Evolutionary conservation across 768 basidiomycete species (phyloP).

Genomic region (Hebeloma cylindrosporum): DNA sequence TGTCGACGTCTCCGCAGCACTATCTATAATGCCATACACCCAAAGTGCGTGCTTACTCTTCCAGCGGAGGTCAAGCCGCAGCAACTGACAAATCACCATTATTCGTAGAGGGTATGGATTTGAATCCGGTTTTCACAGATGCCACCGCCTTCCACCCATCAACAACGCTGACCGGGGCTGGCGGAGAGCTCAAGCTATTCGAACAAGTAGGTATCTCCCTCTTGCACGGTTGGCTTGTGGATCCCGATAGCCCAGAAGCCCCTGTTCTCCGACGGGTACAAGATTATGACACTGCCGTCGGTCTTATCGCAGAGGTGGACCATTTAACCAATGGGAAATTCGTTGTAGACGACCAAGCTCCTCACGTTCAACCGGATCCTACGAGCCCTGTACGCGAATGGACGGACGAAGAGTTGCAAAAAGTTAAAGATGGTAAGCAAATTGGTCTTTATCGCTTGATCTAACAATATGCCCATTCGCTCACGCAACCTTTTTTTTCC

Average conservation of each 20-base stretch:
- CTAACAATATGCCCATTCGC: background rate
- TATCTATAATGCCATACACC: conserved; percentile 75
- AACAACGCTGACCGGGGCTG: conserved; percentile 35
- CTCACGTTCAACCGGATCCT: conserved; percentile 13
- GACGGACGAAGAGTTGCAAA: conserved; percentile 55
- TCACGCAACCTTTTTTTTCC: background rate
- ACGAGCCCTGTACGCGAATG: conserved; percentile 33
- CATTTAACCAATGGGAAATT: conserved; percentile 65
- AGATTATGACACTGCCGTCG: conserved; percentile 77
- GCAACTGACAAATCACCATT: conserved; percentile 1
- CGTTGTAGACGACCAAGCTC: conserved; percentile 40
- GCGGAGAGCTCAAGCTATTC: conserved; percentile 84
- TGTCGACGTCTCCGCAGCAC: conserved; percentile 67
- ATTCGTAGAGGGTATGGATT: conserved; percentile 77
- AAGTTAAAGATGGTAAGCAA: conserved; percentile 68
- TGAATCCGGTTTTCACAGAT: conserved; percentile 82
- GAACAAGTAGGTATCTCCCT: conserved; percentile 77
- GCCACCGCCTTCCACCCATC: conserved; percentile 66
- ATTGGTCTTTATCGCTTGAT: background rate
- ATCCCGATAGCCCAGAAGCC: conserved; percentile 63
- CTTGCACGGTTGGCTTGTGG: conserved; percentile 90
- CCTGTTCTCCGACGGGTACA: conserved; percentile 47
- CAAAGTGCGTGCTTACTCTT: conserved; percentile 54
- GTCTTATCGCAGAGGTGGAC: conserved; percentile 77
- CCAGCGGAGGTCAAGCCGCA: too few species aligned